Evolutionary conservation across 805 yeast genomes (phyloP).

Genomic region (Kluyveromyces aestuarii): DNA sequence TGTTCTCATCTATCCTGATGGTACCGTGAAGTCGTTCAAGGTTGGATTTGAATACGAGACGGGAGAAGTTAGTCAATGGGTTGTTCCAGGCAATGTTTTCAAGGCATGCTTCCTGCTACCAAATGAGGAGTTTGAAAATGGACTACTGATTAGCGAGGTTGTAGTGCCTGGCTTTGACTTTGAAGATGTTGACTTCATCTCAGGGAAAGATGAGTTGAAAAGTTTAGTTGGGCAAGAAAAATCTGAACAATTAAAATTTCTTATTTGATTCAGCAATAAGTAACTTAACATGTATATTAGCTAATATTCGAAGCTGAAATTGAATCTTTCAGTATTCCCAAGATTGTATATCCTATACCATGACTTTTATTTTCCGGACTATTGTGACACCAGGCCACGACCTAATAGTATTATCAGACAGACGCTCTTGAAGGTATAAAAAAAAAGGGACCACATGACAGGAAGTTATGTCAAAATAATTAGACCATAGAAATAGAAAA

Average conservation of each 20-base stretch:
- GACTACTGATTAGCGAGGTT: slow-evolving; percentile 44
- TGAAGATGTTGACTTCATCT: slow-evolving; percentile 41
- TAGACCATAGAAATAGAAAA: not conserved
- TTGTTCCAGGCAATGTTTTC: slow-evolving; percentile 52
- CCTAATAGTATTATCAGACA: too few relatives aligned
- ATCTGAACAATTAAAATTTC: slow-evolving; percentile 31
- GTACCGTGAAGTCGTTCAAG: slow-evolving; percentile 38
- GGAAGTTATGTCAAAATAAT: not conserved
- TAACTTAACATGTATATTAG: not conserved
- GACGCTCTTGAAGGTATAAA: not conserved
- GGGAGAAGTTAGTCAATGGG: slow-evolving; percentile 52
- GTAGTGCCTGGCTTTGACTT: slow-evolving; percentile 57
- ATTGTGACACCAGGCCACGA: not conserved
- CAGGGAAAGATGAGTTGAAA: slow-evolving; percentile 25
- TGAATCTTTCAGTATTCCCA: not conserved
- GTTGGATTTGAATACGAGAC: slow-evolving; percentile 41
- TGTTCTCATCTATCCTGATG: slow-evolving; percentile 44
- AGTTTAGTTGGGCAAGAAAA: slow-evolving; percentile 31
- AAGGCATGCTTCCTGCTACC: slow-evolving; percentile 45
- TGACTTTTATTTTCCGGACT: too few relatives aligned
- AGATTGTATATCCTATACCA: too few relatives aligned
- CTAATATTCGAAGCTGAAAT: not conserved
- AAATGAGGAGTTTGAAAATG: slow-evolving; percentile 29
- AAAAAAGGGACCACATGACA: not conserved
- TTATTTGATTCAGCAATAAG: slow-evolving; percentile 14